Evolutionary conservation across 2,329 filamentous ascomycete genomes (phyloP).

Genomic region (Thielaviopsis musarum): DNA sequence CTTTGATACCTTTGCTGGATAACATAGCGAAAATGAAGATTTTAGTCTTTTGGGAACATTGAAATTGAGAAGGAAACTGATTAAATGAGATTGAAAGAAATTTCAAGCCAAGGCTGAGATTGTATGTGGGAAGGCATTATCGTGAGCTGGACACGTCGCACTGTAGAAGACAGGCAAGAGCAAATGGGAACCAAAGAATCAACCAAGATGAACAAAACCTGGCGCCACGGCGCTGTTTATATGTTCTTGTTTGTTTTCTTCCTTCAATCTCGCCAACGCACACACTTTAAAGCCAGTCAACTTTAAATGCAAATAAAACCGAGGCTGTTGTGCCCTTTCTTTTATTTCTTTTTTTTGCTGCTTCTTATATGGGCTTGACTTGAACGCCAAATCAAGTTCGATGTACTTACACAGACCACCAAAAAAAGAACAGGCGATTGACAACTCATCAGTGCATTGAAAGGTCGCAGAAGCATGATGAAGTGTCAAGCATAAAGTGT

Average conservation of each 20-base stretch:
- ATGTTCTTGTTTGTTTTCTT: not conserved
- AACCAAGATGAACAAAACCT: not conserved
- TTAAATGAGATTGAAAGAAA: not conserved
- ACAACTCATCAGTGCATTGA: constrained; percentile 31
- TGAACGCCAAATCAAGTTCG: not conserved
- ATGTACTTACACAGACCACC: constrained; percentile 22
- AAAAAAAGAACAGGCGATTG: constrained; percentile 22
- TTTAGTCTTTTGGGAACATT: not conserved
- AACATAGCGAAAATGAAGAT: not conserved
- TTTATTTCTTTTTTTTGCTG: too few relatives aligned
- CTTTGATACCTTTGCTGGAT: not conserved
- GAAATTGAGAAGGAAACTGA: not conserved
- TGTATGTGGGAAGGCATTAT: not conserved
- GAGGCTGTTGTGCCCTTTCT: not conserved
- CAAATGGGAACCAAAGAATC: not conserved
- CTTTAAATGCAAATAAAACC: not conserved
- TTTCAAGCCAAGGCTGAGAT: not conserved
- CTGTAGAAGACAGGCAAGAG: too few relatives aligned
- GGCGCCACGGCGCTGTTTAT: not conserved
- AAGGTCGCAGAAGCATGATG: constrained; percentile 32
- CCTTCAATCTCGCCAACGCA: not conserved
- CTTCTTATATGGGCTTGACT: not conserved
- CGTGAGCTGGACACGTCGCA: too few relatives aligned
- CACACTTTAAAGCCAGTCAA: not conserved
- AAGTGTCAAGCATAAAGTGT: not conserved